Evolutionary conservation across 352 stramenopile genomes (phyloP), one percentile per base, ranked within the genome.

Genomic region (Globisporangium carolinianum): DNA sequence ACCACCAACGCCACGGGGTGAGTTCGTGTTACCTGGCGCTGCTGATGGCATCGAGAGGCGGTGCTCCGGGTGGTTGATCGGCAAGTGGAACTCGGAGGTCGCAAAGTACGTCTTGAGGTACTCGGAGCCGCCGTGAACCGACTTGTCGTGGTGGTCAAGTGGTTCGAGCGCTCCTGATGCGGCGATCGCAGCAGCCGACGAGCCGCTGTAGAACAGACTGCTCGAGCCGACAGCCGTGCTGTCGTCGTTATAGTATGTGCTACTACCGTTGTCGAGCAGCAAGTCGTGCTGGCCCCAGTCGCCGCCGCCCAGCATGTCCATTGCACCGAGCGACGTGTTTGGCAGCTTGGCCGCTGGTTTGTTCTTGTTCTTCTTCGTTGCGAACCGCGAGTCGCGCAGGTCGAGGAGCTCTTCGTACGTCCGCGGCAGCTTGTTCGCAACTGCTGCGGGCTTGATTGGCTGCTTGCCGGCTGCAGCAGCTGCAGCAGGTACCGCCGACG

Each of bases 321-420:
- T 82, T 36, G 69, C 61, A n/a, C 72, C 72, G 35, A 81, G 63
- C 4, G 69, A 50, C 5, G 61, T 10, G 17, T 71, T 78, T 14
- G 87, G 55, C 42, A 83, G 53, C 55, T 86, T 83, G 35, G 81
- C 69, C 35, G 80, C 69, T 4, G 77, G 67, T 15, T 67, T 63
- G 49, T 89, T 89, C 62, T 87, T 89, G 67, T 83, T 88, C 65
- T 90, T 92, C 68, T 85, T 90, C 46, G 77, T 89, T 24, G 75
- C 77, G 46, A 90, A 90, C 5, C 83, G 77, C 17, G 79, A 83
- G 57, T 93, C 83, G 12, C 83, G 70, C 59, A 89, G 67, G 12
- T 86, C 76, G 9, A 93, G 58, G 12, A 93, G 68, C 51, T 91
- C 79, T 45, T 89, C 77, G 53, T 93, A 93, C 8, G 83, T 93